Conservation (phyloP, 2,329 filamentous ascomycete species). For the Arthrinium phaeospermum region DNA sequence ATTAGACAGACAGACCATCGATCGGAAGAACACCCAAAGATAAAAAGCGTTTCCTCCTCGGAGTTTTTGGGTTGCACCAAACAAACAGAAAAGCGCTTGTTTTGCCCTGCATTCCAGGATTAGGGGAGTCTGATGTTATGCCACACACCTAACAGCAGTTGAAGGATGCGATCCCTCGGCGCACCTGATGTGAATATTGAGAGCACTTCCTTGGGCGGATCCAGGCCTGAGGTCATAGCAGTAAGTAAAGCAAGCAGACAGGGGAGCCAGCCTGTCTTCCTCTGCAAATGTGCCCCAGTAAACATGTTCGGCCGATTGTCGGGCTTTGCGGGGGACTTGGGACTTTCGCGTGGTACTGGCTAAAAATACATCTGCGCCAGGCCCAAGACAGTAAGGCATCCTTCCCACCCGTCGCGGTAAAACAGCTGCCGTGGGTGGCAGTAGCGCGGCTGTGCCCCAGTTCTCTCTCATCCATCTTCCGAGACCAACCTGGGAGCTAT, state of each 20-base stretch:
- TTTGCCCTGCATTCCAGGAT: neutral
- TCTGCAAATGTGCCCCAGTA: neutral
- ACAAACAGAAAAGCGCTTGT: neutral
- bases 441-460: constrained; percentile 9
- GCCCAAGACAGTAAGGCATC: neutral
- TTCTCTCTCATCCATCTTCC: neutral
- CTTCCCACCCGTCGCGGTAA: neutral
- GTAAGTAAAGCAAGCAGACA: neutral
- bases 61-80: neutral
- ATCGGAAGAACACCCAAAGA: neutral
- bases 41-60: neutral
- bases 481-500: neutral
- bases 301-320: neutral
- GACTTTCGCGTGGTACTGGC: neutral
- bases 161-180: neutral
- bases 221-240: constrained; percentile 1
- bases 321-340: constrained; percentile 4
- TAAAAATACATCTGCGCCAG: constrained; percentile 12
- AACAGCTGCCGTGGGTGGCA: neutral
- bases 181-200: neutral
- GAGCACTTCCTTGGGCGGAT: neutral
- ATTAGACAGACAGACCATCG: neutral
- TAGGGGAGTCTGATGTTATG: neutral
- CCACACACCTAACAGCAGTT: neutral
- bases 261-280: neutral